Evolutionary conservation across 495 filamentous ascomycete species (phyloP).

Genomic region (Aspergillus hancockii): DNA sequence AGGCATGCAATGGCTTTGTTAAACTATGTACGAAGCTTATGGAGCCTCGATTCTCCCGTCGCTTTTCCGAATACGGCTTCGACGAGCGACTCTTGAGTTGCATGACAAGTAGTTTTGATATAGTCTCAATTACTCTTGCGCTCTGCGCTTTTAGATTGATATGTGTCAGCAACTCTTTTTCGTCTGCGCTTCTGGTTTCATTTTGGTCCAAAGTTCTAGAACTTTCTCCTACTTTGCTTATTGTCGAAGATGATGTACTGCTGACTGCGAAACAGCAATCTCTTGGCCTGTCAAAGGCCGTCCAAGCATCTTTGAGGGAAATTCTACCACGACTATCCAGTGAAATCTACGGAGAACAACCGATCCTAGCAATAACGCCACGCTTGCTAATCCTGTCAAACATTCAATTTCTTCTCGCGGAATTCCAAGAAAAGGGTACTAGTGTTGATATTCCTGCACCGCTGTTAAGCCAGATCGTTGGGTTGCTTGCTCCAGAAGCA

Average conservation of each 20-base stretch:
- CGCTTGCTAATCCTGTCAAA: conserved; percentile 33
- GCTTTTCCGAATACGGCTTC: conserved; percentile 75
- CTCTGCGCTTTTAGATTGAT: conserved; percentile 36
- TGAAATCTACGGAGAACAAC: conserved; percentile 21
- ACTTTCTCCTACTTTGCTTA: conserved; percentile 27
- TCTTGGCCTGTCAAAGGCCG: conserved; percentile 29
- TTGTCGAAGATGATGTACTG: conserved; percentile 29
- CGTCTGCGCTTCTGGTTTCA: conserved; percentile 27
- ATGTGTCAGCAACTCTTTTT: conserved; percentile 24
- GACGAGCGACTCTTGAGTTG: conserved; percentile 62
- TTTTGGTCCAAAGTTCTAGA: conserved; percentile 40
- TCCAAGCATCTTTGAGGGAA: conserved; percentile 32
- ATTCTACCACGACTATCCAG: conserved; percentile 25
- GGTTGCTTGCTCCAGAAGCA: conserved; percentile 25
- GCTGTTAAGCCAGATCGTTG: conserved; percentile 29
- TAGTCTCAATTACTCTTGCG: conserved; percentile 32
- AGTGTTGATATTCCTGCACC: conserved; percentile 26
- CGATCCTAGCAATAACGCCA: conserved; percentile 31
- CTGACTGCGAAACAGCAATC: conserved; percentile 18
- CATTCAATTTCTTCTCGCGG: conserved; percentile 26
- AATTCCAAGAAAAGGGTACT: conserved; percentile 31
- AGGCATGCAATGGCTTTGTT: conserved; percentile 55
- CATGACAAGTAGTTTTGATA: conserved; percentile 30
- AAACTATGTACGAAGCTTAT: conserved; percentile 75
- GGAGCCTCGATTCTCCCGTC: conserved; percentile 63